Base-by-base conservation (phyloP, 2,329 filamentous ascomycete genomes). In the Penicillium digitatum region DNA sequence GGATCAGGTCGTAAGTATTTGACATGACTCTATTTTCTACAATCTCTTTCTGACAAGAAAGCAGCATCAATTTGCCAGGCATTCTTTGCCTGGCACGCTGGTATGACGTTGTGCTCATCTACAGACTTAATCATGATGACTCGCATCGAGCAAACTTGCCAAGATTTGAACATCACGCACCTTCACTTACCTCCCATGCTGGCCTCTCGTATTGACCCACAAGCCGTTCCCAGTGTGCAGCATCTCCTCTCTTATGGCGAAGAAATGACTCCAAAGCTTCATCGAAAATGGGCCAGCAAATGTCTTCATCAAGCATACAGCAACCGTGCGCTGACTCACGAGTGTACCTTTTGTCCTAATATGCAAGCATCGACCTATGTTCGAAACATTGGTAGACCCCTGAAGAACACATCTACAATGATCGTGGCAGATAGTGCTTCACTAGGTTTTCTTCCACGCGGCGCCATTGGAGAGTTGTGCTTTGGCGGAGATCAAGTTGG, bases 101-200 rank as follows among this genome's bases (percentile, higher is more conserved):
- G 90, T 4, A 89, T 93, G 77, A 88, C 87, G 57, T 77, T 96
- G 12, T 95, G 89, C 66, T 83, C 88, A 2, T 87, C 85, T 0
- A 82, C 79, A 0, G 91, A 92, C 62, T 88, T 94, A 62, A 81
- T 83, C 1, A 73, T 95, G 0, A 90, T 93, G 64, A 79, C 79
- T 37, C 85, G 95, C 62, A 76, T 95, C 9, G 88, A 91, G 68
- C 70, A 75, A 20, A 78, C 84, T 0, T 88, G 95, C 52, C 79
- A 84, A 3, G 67, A 71, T 1, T 72, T 95, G 18, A 64, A 74
- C 0, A 79, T 91, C 37, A 95, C 90, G 0, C 91, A 95, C 70
- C 79, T 96, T 20, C 93, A 89, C 65, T 79, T 95, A 70, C 95
- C 91, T 0, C 89, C 91, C 0, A 95, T 90, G 0, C 88, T 95